phyloP scores from a whole-genome alignment of 352 stramenopile genomes.

The Globisporangium heterothallicum region DNA sequence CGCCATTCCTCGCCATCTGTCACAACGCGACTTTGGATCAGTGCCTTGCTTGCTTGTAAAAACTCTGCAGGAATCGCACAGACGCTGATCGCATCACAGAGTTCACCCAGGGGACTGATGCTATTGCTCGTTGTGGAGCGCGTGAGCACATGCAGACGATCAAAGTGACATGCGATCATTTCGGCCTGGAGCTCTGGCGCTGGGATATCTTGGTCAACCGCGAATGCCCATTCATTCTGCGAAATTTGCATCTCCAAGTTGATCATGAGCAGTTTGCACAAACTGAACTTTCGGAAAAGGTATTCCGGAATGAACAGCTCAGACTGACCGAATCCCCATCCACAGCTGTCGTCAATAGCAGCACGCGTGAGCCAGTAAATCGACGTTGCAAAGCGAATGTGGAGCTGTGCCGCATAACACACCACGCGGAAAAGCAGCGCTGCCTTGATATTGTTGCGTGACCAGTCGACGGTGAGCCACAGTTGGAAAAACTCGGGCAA shows the following conservation, averaged over 20 bases:
- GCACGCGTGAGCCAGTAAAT: slow-evolving; percentile 80
- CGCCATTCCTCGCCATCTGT: slow-evolving; percentile 25
- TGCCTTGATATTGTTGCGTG: slow-evolving; percentile 67
- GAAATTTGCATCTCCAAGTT: slow-evolving; percentile 83
- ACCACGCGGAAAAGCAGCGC: slow-evolving; percentile 71
- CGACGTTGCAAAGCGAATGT: slow-evolving; percentile 71
- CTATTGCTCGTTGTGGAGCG: slow-evolving; percentile 19
- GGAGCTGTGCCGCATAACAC: slow-evolving; percentile 60
- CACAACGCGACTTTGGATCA: slow-evolving; percentile 9
- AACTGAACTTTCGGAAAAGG: slow-evolving; percentile 71
- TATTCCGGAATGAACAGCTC: slow-evolving; percentile 72
- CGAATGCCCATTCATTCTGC: slow-evolving; percentile 50
- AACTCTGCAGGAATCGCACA: slow-evolving; percentile 44
- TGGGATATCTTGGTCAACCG: slow-evolving; percentile 56
- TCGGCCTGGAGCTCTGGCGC: slow-evolving; percentile 47
- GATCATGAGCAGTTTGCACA: slow-evolving; percentile 77
- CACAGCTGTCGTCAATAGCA: slow-evolving; percentile 73
- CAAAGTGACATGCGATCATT: slow-evolving; percentile 65
- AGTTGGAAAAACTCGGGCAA: slow-evolving; percentile 80
- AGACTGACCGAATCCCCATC: slow-evolving; percentile 75
- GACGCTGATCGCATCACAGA: slow-evolving; percentile 51
- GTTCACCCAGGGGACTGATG: slow-evolving; percentile 34
- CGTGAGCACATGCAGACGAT: slow-evolving; percentile 48
- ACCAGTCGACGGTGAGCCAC: slow-evolving; percentile 78
- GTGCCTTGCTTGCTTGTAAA: slow-evolving; percentile 26